phyloP scores from a whole-genome alignment of 2,329 filamentous ascomycete genomes.

The Paecilomyces sp. region DNA sequence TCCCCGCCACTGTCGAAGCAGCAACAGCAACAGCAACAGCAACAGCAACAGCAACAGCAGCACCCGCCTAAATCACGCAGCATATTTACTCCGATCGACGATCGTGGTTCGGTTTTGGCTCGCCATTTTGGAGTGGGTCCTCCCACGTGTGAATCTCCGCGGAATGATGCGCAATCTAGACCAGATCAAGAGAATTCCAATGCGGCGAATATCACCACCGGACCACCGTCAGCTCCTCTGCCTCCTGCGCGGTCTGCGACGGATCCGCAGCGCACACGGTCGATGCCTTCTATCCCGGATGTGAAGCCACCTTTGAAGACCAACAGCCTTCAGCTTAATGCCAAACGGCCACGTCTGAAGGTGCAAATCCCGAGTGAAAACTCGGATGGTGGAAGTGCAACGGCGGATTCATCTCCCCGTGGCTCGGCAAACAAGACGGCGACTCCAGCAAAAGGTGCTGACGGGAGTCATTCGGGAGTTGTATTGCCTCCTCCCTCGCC shows the following conservation, averaged over 20 bases:
- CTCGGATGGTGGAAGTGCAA: slow-evolving; percentile 67
- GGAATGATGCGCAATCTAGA: slow-evolving; percentile 35
- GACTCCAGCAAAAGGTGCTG: slow-evolving; percentile 50
- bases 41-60: slow-evolving; percentile 55
- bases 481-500: slow-evolving; percentile 91
- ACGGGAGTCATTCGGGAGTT: slow-evolving; percentile 59
- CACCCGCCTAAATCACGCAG: slow-evolving; percentile 67
- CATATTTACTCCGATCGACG: slow-evolving; percentile 96
- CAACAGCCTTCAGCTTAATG: slow-evolving; percentile 63
- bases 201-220: slow-evolving; percentile 54
- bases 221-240: slow-evolving; percentile 51
- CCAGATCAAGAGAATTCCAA: slow-evolving; percentile 38
- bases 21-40: slow-evolving; percentile 55
- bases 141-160: slow-evolving; percentile 44
- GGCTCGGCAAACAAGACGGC: slow-evolving; percentile 54
- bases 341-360: slow-evolving; percentile 73
- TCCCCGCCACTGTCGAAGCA: slow-evolving; percentile 51
- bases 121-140: slow-evolving; percentile 68
- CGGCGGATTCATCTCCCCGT: slow-evolving; percentile 61
- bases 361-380: slow-evolving; percentile 92
- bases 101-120: slow-evolving; percentile 78
- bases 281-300: slow-evolving; percentile 59
- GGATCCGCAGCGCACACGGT: slow-evolving; percentile 41
- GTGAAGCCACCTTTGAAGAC: slow-evolving; percentile 68
- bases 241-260: slow-evolving; percentile 44